Conservation (phyloP, 768 basidiomycete genomes). For the Termitomyces sp. region DNA sequence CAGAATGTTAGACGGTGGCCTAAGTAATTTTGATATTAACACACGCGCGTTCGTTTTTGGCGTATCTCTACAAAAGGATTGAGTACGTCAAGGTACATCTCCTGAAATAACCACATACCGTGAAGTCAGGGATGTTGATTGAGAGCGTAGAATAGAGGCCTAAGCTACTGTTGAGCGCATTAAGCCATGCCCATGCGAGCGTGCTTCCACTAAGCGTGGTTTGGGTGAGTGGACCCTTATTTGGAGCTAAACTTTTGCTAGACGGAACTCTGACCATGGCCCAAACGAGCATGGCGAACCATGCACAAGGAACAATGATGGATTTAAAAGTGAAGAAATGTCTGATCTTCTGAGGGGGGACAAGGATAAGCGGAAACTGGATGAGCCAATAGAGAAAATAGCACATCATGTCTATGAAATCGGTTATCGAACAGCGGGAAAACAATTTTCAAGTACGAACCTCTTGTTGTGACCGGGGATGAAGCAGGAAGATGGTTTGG, state of each 20-base stretch:
- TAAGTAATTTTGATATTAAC: conserved; percentile 15
- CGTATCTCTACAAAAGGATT: conserved; percentile 55
- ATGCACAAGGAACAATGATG: conserved; percentile 58
- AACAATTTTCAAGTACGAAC: conserved; percentile 22
- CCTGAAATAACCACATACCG: conserved; percentile 23
- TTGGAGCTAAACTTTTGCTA: conserved; percentile 49
- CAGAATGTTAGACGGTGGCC: too few relatives aligned
- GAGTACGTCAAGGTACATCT: background rate
- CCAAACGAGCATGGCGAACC: conserved; percentile 76
- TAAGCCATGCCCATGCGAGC: conserved; percentile 74
- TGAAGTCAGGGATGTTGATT: conserved; percentile 86
- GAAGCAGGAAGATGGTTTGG: conserved; percentile 58
- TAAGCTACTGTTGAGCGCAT: conserved; percentile 70
- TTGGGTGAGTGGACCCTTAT: conserved; percentile 30
- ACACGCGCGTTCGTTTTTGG: conserved; percentile 60
- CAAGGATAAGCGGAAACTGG: conserved; percentile 70
- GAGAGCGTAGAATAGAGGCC: conserved; percentile 71
- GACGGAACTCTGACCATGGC: conserved; percentile 66
- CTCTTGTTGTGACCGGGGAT: conserved; percentile 60
- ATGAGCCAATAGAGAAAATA: conserved; percentile 78
- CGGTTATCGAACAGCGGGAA: too few relatives aligned
- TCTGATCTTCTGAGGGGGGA: conserved; percentile 76
- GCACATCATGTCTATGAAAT: conserved; percentile 54
- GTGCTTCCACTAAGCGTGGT: conserved; percentile 42
- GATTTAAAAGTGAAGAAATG: conserved; percentile 73